Conservation (phyloP, 306 rosid species). For the Cicer chorassanicum region DNA sequence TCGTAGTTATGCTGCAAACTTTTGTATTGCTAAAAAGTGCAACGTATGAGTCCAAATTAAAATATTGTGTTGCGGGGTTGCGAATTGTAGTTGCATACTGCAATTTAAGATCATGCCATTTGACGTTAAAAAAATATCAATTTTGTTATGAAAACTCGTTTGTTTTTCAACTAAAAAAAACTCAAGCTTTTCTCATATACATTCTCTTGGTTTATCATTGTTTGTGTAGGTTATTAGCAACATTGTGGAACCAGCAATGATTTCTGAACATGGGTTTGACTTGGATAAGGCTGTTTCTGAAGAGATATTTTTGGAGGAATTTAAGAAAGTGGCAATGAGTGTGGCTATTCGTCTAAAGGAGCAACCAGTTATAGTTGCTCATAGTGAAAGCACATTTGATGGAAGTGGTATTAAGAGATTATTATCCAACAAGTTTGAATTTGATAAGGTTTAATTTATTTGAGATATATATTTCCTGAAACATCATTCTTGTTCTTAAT, state of each 20-base stretch:
- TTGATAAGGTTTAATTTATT: slow-evolving; percentile 73
- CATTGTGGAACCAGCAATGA: slow-evolving; percentile 71
- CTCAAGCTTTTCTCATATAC: too few relatives aligned
- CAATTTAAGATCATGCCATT: too few relatives aligned
- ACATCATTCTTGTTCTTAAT: slow-evolving; percentile 6
- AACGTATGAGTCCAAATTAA: too few relatives aligned
- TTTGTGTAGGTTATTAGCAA: slow-evolving; percentile 60
- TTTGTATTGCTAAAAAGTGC: too few relatives aligned
- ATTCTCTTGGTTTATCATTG: neutral
- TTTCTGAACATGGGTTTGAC: slow-evolving; percentile 48
- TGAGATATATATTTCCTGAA: neutral
- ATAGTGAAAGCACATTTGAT: slow-evolving; percentile 86
- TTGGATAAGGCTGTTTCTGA: slow-evolving; percentile 63
- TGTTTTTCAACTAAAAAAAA: too few relatives aligned
- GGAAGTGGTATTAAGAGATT: slow-evolving; percentile 78
- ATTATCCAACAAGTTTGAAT: slow-evolving; percentile 84
- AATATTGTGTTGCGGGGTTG: too few relatives aligned
- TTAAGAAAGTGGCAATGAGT: slow-evolving; percentile 65
- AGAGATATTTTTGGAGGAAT: slow-evolving; percentile 74
- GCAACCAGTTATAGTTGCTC: slow-evolving; percentile 75
- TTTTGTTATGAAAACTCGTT: too few relatives aligned
- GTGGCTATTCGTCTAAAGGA: slow-evolving; percentile 41
- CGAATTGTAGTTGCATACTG: too few relatives aligned
- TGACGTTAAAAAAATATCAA: too few relatives aligned
- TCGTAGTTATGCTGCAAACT: too few relatives aligned